Base-by-base conservation (phyloP, 2,329 filamentous ascomycete genomes). In the Sarocladium kiliense region DNA sequence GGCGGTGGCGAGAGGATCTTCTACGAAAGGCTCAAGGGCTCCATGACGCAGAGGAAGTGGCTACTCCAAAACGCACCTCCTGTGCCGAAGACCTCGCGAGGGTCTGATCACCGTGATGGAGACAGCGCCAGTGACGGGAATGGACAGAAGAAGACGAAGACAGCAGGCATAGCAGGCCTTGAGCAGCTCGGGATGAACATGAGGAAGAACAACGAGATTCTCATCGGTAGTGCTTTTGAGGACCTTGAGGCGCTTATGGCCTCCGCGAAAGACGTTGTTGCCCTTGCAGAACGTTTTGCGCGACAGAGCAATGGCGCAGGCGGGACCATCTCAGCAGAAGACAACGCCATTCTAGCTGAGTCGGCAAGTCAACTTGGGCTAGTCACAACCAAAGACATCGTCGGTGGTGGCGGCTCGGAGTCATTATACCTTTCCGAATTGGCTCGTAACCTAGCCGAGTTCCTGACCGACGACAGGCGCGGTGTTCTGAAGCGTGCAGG, bases 231-330 rank as follows among this genome's bases (percentile, higher is more conserved):
- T 60, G 92, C 94, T 0, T 99, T 99, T 64, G 93, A 97, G 67
- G 94, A 99, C 65, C 81, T 99, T 0, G 93, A 97, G 67, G 92
- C 94, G 3, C 78, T 99, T 36, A 99, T 97, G 93, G 91, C 92
- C 2, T 97, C 93, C 3, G 94, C 94, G 4, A 97, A 97, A 67
- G 91, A 99, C 67, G 91, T 99, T 50, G 87, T 97, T 53, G 91
- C 91, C 4, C 84, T 99, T 41, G 94, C 94, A 1, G 93, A 97
- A 70, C 85, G 85, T 16, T 93, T 97, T 62, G 86, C 91, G 1
- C 78, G 84, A 12, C 88, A 92, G 65, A 75, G 75, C 19, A 82
- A 81, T 58, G 75, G 77, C 10, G 81, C 78, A 26, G 80, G 78
- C 18, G 82, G 80, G 21, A 80, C 77, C n/a, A 79, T 76, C 14